Base-by-base conservation (phyloP, 2,329 filamentous ascomycete species). In the Chaetomiaceae sp. region DNA sequence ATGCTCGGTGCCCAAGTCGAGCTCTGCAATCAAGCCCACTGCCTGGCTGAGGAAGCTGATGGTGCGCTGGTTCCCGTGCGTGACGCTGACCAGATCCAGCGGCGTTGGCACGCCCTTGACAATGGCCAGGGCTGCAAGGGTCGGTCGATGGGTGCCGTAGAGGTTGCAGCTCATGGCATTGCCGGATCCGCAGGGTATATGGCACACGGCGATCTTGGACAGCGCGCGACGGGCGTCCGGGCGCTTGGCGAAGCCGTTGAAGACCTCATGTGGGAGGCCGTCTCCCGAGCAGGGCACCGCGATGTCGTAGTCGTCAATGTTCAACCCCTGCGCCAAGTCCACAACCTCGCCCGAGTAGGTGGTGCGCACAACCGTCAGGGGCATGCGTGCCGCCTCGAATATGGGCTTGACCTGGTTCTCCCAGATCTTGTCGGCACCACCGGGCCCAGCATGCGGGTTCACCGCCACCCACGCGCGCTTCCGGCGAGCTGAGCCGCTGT, bases 121-220 rank as follows among this genome's bases (percentile, higher is more conserved):
- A 43, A 96, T 84, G 22, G 84, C 85, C 56, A 97, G 74, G 1
- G 92, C 89, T 0, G 91, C 90, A 42, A 89, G 69, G 55, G 84
- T 88, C 8, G 88, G 80, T 59, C 81, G 84, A 59, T 86, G 80
- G 0, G 91, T 91, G 5, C 92, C 94, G 61, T 89, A 90, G 43
- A 95, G 73, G 68, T 96, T 97, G 73, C 87, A 85, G 58, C 89
- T 88, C 84, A 97, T 88, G 20, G 89, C 94, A 69, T 99, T 99
- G 6, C 94, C 94, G 46, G 89, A 94, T 14, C 94, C 94, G 66
- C 91, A 95, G 1, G 94, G 94, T 33, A 99, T 78, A 65, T 96
- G 89, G 20, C 85, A 86, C 2, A 99, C 84, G 1, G 94, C 89
- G 14, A 97, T 73, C 64, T 85, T 88, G 20, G 77, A 73, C 56